Conservation (phyloP, 2,329 filamentous ascomycete species). For the Diplodia seriata region DNA sequence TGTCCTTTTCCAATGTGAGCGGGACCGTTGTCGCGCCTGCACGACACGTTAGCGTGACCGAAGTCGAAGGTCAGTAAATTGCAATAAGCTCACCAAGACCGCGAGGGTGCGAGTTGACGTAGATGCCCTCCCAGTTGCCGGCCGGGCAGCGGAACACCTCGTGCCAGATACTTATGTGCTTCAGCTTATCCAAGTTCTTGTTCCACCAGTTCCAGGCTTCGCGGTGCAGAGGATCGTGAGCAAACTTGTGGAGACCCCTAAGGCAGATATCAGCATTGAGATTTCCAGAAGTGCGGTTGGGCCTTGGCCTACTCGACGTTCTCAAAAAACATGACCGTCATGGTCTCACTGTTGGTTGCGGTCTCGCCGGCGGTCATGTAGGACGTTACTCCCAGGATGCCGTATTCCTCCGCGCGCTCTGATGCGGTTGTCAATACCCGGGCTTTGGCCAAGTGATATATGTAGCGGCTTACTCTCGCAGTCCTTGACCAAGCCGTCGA, state of each 20-base stretch:
- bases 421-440: neutral
- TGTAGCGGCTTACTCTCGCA: slow-evolving; percentile 36
- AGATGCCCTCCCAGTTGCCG: slow-evolving; percentile 53
- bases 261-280: neutral
- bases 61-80: too few relatives aligned
- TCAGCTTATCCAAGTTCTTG: slow-evolving; percentile 41
- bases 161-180: slow-evolving; percentile 61
- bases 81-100: slow-evolving; percentile 20
- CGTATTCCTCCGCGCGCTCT: slow-evolving; percentile 25
- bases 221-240: slow-evolving; percentile 58
- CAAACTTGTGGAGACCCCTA: slow-evolving; percentile 58
- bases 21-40: slow-evolving; percentile 38
- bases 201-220: slow-evolving; percentile 60
- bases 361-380: slow-evolving; percentile 52
- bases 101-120: slow-evolving; percentile 30
- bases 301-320: slow-evolving; percentile 45
- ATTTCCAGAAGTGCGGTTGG: neutral
- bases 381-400: slow-evolving; percentile 38
- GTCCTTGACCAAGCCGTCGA: slow-evolving; percentile 48
- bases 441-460: too few relatives aligned
- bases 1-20: slow-evolving; percentile 34
- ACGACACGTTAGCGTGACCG: neutral
- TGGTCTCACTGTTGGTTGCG: slow-evolving; percentile 49
- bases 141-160: slow-evolving; percentile 59
- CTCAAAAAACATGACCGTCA: slow-evolving; percentile 60